phyloP scores from a whole-genome alignment of 768 basidiomycete species.

The Phallus indusiatus region DNA sequence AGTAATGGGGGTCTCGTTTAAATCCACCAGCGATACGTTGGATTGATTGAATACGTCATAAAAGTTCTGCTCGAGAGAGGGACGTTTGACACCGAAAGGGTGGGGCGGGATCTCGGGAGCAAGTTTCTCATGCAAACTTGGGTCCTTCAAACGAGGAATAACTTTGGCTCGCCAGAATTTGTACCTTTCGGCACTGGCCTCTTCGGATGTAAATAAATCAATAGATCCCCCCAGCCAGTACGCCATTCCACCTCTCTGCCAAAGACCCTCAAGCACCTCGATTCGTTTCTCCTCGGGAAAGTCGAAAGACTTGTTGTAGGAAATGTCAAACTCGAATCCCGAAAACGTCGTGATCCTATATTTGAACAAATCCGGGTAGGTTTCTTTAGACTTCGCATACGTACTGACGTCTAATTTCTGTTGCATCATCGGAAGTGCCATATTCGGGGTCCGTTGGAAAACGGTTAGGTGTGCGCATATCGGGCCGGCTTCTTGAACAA shows the following conservation, averaged over 20 bases:
- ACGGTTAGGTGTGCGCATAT: neutral
- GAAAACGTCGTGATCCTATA: neutral
- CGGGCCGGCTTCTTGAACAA: constrained; percentile 4
- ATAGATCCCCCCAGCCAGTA: neutral
- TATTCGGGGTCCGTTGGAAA: constrained; percentile 9
- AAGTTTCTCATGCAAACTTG: neutral
- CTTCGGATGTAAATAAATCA: neutral
- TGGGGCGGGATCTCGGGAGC: neutral
- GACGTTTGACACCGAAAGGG: constrained; percentile 5
- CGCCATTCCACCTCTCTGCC: neutral
- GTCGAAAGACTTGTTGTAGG: neutral
- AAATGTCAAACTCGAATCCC: neutral
- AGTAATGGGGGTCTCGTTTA: neutral
- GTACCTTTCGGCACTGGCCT: neutral
- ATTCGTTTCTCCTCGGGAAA: neutral
- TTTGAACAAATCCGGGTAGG: neutral
- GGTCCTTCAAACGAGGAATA: neutral
- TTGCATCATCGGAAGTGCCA: neutral
- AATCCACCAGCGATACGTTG: constrained; percentile 4
- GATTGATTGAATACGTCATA: neutral
- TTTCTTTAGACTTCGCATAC: neutral
- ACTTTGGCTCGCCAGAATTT: neutral
- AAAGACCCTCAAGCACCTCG: neutral
- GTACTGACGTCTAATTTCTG: neutral
- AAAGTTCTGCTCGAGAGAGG: constrained; percentile 2